Percentiles rank a stretch among this genome's conserved stretches.
phyloP scores from a whole-genome alignment of 2,329 filamentous ascomycete genomes.

The Cladosporium sp. region DNA sequence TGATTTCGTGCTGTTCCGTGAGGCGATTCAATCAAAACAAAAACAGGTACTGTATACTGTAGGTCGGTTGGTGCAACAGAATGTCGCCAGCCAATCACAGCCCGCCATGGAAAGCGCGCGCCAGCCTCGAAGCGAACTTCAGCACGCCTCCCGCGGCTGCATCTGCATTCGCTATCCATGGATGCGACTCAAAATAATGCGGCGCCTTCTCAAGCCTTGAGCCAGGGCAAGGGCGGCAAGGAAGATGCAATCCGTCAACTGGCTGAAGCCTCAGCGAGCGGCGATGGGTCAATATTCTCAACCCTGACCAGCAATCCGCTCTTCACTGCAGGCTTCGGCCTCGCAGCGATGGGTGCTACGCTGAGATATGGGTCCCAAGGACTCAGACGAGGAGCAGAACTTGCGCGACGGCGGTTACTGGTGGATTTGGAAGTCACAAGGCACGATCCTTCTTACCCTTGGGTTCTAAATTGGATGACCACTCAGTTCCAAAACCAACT shows the following conservation, averaged over 20 bases:
- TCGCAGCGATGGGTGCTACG: slow-evolving; percentile 79
- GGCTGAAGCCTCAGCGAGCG: slow-evolving; percentile 23
- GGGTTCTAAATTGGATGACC: slow-evolving; percentile 92
- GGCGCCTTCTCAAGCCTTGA: slow-evolving; percentile 7
- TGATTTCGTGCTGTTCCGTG: too few relatives aligned
- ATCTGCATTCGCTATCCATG: not conserved
- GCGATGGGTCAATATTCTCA: slow-evolving; percentile 35
- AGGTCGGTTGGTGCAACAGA: too few relatives aligned
- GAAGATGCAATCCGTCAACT: slow-evolving; percentile 34
- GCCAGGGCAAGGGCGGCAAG: slow-evolving; percentile 11
- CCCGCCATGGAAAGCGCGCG: too few relatives aligned
- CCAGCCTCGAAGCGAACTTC: too few relatives aligned
- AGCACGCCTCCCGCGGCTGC: too few relatives aligned
- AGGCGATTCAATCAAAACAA: too few relatives aligned
- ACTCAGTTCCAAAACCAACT: slow-evolving; percentile 40
- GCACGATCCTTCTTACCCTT: slow-evolving; percentile 86
- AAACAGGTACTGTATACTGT: too few relatives aligned
- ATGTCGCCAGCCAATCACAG: too few relatives aligned
- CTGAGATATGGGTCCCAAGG: slow-evolving; percentile 76
- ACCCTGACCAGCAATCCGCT: slow-evolving; percentile 47
- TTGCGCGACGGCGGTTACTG: slow-evolving; percentile 77
- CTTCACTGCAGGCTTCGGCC: slow-evolving; percentile 66
- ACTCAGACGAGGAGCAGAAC: slow-evolving; percentile 61
- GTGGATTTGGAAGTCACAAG: slow-evolving; percentile 95
- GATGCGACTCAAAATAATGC: slow-evolving; percentile 4